Evolutionary conservation across 345 rosid genomes (phyloP), one percentile per base, ranked within the genome.

Genomic region (Eucalyptus tenuipes): DNA sequence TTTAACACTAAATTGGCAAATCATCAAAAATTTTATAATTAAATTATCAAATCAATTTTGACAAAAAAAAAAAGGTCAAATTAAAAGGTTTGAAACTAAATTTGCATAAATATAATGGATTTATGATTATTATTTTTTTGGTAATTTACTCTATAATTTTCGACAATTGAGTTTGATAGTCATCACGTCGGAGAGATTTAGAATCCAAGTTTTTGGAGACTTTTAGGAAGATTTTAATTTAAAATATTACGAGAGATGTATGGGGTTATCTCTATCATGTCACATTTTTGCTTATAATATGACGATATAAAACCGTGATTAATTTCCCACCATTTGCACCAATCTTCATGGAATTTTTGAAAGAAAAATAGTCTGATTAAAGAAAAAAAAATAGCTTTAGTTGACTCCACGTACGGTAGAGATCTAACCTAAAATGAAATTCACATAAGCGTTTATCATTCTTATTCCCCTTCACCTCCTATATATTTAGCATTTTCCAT

Each of bases 21-120:
- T 55, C 0, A 0, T 55, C 6, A 59, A 11, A 59, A 25, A 11
- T 0, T 4, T 55, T 55, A 55, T 55, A 24, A 55, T 24, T 22
- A 18, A 52, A 52, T 52, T 52, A 52, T 52, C 57, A 18, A 52
- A 52, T 52, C 24, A 7, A 52, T 52, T 52, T 52, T 52, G 57
- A 52, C 57, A 7, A 52, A 52, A 52, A 15, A 47, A 7, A 22
- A 55, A 8, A 22, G 3, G 13, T 24, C 12, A 20, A 55, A 55
- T 55, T 55, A 20, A 55, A 55, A 22, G 2, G 12, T 59, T 25
- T 25, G 29, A 12, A 10, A 27, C 31, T 59, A 10, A 59, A 59
- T 59, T 59, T 12, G 7, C 15, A 59, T 5, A 59, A 59, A 4
- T 59, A 2, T 12, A 4, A 27, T 27, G 27, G 4, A 2, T 27